A percentile compares a stretch with the other conserved stretches of the same genome.
phyloP scores from a whole-genome alignment of 176 grass and related monocot species.

The Aegilops tauschii region DNA sequence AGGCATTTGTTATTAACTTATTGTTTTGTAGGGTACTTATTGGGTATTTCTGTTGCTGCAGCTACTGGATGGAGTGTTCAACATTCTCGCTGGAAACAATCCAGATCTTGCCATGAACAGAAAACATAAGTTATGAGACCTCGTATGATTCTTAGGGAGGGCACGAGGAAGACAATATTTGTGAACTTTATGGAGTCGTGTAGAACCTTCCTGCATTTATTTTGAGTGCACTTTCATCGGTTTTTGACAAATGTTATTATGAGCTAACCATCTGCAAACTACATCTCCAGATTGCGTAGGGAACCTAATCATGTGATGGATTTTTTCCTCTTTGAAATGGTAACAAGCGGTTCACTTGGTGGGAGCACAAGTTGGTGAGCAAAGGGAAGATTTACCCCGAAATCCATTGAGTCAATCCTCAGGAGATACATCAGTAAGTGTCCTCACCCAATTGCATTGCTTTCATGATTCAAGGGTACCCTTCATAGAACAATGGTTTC shows the following conservation, averaged over 20 bases:
- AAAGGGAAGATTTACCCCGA: conserved; percentile 85
- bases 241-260: background rate
- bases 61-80: conserved; percentile 79
- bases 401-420: conserved; percentile 68
- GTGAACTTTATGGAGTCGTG: conserved; percentile 93
- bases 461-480: background rate
- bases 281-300: conserved; percentile 71
- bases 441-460: background rate
- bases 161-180: conserved; percentile 90
- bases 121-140: conserved; percentile 67
- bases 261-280: background rate
- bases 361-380: conserved; percentile 79
- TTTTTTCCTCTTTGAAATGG: conserved; percentile 75
- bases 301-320: conserved; percentile 95
- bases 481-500: background rate
- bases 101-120: conserved; percentile 78
- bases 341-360: conserved; percentile 81
- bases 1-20: conserved; percentile 12
- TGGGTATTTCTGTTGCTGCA: conserved; percentile 28
- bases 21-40: too few relatives aligned
- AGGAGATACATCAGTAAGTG: conserved; percentile 85
- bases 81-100: conserved; percentile 74
- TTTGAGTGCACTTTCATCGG: background rate
- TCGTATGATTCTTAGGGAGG: conserved; percentile 82
- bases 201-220: conserved; percentile 21